Base-by-base conservation (phyloP, 148 eudicot genomes). In the Rhododendron mucronatum region DNA sequence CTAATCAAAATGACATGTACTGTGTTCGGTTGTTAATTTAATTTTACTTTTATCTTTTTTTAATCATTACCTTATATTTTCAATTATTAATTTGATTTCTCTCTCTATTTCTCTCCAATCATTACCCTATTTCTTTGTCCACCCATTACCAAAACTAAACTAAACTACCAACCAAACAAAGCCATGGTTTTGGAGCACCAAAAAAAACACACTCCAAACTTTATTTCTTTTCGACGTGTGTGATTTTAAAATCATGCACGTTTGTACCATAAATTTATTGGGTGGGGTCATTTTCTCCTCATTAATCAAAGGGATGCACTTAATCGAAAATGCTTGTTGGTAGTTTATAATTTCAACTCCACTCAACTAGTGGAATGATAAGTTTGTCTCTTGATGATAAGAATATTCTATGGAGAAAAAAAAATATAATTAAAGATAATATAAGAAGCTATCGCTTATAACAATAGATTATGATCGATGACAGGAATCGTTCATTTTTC, bases 341-440 rank as follows among this genome's bases (percentile, higher is more conserved):
- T 50, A 28, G 55, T 67, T 67, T 51, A 48, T 50, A 53, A 53
- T 48, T 35, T 65, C 71, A 18, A 20, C 55, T 85, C 83, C 76
- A 85, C 86, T 63, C 51, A 63, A 65, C 3, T 79, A 79, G 80
- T 80, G 87, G 45, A 79, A 85, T 85, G 83, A 85, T 65, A 45
- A 65, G 76, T 78, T 85, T 41, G 82, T 78, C 83, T 59, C 45
- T 85, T 63, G 30, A 74, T 55, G 77, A 78, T 85, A 61, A 37
- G 82, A 76, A 81, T 53, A 81, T 51, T 81, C 45, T 33, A 18
- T 55, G 65, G 21, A 9, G 5, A 13, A 71, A 28, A 12, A 30
- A 28, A 71, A 28, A 12, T 4, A 65, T 26, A 30, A 71, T 85
- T 21, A 67, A 78, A 85, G 39, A 65, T 50, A 85, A 79, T 80